A percentile compares a stretch with the other conserved stretches of the same genome.
These are phyloP conservation scores for Raffaelea arxii DNA, from an alignment of 2,329 filamentous ascomycete genomes.

Conservation along the genomic window DNA sequence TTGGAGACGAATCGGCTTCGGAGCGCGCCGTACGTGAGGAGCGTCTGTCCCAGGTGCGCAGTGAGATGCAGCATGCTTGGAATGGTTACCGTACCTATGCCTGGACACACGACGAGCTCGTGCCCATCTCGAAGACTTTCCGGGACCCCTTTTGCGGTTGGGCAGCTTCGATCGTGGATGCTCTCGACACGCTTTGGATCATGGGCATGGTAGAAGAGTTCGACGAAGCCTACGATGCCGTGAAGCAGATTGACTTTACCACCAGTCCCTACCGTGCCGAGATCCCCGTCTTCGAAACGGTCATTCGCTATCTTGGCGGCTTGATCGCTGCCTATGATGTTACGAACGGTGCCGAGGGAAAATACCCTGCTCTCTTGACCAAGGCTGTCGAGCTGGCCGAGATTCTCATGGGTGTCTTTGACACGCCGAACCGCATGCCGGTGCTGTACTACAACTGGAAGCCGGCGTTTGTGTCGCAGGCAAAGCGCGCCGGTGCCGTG, in stretches of 20 bases:
- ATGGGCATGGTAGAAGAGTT: conserved; percentile 74
- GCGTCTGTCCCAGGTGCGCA: conserved; percentile 58
- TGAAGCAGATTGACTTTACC: conserved; percentile 74
- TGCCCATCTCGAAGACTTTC: conserved; percentile 56
- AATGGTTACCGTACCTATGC: conserved; percentile 68
- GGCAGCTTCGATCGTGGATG: conserved; percentile 80
- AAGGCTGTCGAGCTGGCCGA: conserved; percentile 75
- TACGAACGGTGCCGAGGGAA: conserved; percentile 47
- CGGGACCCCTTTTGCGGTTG: conserved; percentile 84
- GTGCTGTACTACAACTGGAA: conserved; percentile 71
- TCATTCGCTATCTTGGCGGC: conserved; percentile 84
- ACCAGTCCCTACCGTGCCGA: conserved; percentile 48
- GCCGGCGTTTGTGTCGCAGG: conserved; percentile 51
- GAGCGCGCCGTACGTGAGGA: conserved; percentile 52
- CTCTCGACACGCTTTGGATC: conserved; percentile 78
- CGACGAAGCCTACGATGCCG: conserved; percentile 61
- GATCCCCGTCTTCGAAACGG: conserved; percentile 89
- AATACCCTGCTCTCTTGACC: conserved; percentile 58
- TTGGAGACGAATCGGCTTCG: conserved; percentile 51
- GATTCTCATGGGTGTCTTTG: conserved; percentile 72
- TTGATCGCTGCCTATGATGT: conserved; percentile 81
- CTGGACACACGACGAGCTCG: conserved; percentile 80
- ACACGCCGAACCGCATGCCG: conserved; percentile 92
- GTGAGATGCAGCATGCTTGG: conserved; percentile 73
- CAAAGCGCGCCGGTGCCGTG: conserved; percentile 48